Conservation (phyloP, 225 moss, liverwort and hornwort species). For the Pseudoscleropodium purum region DNA sequence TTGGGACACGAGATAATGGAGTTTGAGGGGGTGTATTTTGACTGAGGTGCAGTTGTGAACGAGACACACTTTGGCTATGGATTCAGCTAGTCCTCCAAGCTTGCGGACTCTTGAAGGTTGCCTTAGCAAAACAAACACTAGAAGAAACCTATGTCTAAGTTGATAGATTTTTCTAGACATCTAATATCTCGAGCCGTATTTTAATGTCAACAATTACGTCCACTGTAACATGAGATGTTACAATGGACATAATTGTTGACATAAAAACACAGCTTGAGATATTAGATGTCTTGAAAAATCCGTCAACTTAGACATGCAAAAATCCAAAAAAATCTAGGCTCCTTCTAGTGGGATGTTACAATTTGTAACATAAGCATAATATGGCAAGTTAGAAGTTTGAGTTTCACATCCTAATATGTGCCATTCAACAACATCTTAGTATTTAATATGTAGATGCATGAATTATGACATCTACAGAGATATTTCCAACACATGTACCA, state of each 20-base stretch:
- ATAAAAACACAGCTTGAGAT: no score
- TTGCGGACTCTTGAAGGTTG: neutral
- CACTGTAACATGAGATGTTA: no score
- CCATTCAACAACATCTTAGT: neutral
- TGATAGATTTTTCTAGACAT: no score
- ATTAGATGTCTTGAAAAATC: no score
- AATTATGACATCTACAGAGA: no score
- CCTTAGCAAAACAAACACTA: neutral
- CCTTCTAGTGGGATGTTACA: neutral
- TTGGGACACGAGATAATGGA: neutral
- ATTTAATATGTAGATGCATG: neutral
- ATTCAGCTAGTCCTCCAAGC: neutral
- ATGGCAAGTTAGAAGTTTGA: neutral
- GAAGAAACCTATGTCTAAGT: no score
- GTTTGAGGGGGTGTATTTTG: neutral
- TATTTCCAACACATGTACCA: no score
- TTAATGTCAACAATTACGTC: no score
- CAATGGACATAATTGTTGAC: no score
- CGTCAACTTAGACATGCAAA: no score
- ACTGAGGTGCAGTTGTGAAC: neutral
- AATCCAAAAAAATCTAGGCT: no score
- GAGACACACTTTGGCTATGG: neutral
- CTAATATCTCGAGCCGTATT: no score
- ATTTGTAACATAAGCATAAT: neutral
- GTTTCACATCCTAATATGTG: neutral